A percentile compares a stretch with the other conserved stretches of the same genome.
phyloP scores from a whole-genome alignment of 2,329 filamentous ascomycete genomes.

The Pezicula neosporulosa region DNA sequence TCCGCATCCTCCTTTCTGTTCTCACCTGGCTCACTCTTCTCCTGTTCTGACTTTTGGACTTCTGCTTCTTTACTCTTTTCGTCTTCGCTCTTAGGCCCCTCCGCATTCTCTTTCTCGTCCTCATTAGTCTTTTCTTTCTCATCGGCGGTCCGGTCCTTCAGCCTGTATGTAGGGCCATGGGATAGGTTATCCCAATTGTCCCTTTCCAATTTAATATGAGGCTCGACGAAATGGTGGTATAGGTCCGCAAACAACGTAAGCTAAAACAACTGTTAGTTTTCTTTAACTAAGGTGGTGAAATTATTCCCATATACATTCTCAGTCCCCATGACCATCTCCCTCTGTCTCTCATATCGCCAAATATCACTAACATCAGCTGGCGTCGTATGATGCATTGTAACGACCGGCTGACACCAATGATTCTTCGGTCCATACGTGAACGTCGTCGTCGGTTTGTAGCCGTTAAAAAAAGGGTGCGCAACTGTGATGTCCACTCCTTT shows the following conservation, averaged over 20 bases:
- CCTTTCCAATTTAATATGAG: conserved; percentile 36
- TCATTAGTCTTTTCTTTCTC: not conserved
- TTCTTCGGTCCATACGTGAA: conserved; percentile 32
- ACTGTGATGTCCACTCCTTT: conserved; percentile 39
- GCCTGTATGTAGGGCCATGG: conserved; percentile 43
- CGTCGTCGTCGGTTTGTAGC: conserved; percentile 49
- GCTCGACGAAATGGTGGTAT: conserved; percentile 45
- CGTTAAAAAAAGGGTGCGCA: conserved; percentile 51
- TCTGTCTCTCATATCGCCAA: conserved; percentile 48
- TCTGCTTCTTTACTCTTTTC: not conserved
- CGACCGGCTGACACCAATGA: conserved; percentile 53
- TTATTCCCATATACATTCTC: conserved; percentile 7
- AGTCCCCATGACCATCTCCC: conserved; percentile 10
- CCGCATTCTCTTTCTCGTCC: not conserved
- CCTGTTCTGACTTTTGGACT: not conserved
- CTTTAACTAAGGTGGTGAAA: not conserved
- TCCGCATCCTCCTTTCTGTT: too few relatives aligned
- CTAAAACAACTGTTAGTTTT: not conserved
- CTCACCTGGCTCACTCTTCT: not conserved
- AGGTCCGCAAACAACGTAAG: conserved; percentile 32
- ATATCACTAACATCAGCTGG: conserved; percentile 47
- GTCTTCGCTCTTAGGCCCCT: not conserved
- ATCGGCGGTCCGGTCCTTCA: conserved; percentile 1
- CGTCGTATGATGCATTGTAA: conserved; percentile 54
- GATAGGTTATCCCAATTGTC: conserved; percentile 52